Base-by-base conservation (phyloP, 1,284 basidiomycete genomes). In the Naganishia albida region DNA sequence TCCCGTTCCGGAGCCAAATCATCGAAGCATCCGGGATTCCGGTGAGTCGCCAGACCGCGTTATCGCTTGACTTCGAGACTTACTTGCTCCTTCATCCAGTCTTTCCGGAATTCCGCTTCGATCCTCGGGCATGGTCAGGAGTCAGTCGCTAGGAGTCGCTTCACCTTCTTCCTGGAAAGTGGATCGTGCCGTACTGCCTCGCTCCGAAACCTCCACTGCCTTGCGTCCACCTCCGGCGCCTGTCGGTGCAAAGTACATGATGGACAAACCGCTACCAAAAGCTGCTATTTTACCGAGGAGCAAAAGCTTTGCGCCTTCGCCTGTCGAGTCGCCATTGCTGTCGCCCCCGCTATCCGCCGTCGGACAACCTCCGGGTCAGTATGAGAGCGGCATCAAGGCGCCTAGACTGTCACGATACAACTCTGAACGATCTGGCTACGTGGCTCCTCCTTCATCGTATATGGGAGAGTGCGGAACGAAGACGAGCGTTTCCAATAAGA, bases 321-420 rank as follows among this genome's bases (percentile, higher is more conserved):
- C 34, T 23, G 12, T 23, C 20, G 57, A 50, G 20, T 23, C 46
- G 48, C 50, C 57, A 8, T 7, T 60, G 38, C 23, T 60, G 2
- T 60, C 57, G 34, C 57, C 57, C 23, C 57, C 57, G 12, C 38
- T 60, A 18, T 60, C 57, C 7, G 57, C 57, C 28, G 46, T 60
- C 30, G 57, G 57, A 16, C 7, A 38, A 18, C n/a, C 34, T 34
- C 51, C 30, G n/a, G 23, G 23, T 30, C 51, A 13, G 28, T 34
- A n/a, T 2, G 34, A 39, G 18, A 48, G 23, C 20, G 46, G 46
- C 18, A 20, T 18, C 18, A 20, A 48, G 46, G 10, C n/a, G 18
- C 18, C 46, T 7, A 18, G 42, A 16, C 42, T 16, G 16, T 43
- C 42, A 15, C 4, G 42, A 15, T 18, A 16, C 16, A 43, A 16